Conservation (phyloP, 2,329 filamentous ascomycete genomes). For the Malbranchea zuffiana region DNA sequence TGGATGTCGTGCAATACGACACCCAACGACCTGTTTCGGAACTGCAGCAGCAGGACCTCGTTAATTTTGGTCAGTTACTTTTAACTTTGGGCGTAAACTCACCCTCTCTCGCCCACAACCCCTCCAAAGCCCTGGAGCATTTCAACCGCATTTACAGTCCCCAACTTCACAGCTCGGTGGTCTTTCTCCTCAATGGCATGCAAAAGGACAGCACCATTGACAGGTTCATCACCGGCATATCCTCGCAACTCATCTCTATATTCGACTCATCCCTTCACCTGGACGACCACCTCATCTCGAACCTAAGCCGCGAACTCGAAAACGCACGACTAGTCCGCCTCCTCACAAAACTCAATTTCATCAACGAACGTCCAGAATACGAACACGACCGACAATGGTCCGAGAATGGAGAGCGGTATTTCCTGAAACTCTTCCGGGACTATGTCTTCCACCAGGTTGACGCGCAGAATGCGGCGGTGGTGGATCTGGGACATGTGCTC, state of each 20-base stretch:
- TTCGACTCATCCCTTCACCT: conserved; percentile 72
- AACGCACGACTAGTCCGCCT: conserved; percentile 77
- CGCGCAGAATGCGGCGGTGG: conserved; percentile 64
- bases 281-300: conserved; percentile 61
- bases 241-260: conserved; percentile 61
- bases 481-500: conserved; percentile 81
- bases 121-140: conserved; percentile 62
- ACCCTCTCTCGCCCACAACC: conserved; percentile 48
- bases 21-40: conserved; percentile 56
- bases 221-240: conserved; percentile 66
- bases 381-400: conserved; percentile 72
- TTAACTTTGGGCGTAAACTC: conserved; percentile 68
- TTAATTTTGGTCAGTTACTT: conserved; percentile 72
- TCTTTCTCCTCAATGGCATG: conserved; percentile 66
- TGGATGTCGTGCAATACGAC: conserved; percentile 83
- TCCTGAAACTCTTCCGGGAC: conserved; percentile 88
- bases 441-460: conserved; percentile 97
- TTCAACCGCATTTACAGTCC: conserved; percentile 65
- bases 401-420: conserved; percentile 84
- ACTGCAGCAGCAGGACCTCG: conserved; percentile 76
- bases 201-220: conserved; percentile 55
- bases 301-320: conserved; percentile 71
- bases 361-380: conserved; percentile 83
- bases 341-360: conserved; percentile 68
- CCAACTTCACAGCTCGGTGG: conserved; percentile 66